phyloP scores from a whole-genome alignment of 441 rosid species.

The Gossypium gossypioides region DNA sequence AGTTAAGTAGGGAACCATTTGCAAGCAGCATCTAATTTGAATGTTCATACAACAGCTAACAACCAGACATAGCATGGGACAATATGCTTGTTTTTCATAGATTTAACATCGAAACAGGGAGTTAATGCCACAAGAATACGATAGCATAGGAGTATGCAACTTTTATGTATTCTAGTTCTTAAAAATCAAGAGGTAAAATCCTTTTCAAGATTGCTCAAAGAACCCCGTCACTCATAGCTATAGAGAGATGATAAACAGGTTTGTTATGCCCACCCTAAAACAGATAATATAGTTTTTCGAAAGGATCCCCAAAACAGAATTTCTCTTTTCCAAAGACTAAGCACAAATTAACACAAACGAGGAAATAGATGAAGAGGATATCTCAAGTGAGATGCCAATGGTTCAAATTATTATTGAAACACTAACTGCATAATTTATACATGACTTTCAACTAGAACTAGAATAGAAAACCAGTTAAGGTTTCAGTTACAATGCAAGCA shows the following conservation, averaged over 20 bases:
- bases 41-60: neutral
- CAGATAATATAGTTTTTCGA: neutral
- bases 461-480: slow-evolving; percentile 34
- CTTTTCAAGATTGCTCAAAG: neutral
- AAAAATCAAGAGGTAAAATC: neutral
- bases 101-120: neutral
- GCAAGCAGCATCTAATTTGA: neutral
- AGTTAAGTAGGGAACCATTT: neutral
- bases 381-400: slow-evolving; percentile 12
- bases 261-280: neutral
- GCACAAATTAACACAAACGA: neutral
- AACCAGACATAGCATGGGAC: neutral
- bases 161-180: neutral
- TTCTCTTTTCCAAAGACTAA: neutral
- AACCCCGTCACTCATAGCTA: neutral
- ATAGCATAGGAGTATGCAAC: neutral
- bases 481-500: slow-evolving; percentile 36
- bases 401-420: slow-evolving; percentile 38
- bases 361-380: neutral
- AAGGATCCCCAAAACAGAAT: neutral
- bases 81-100: neutral
- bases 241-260: neutral
- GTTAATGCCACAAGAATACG: neutral
- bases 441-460: slow-evolving; percentile 31
- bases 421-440: slow-evolving; percentile 49